Evolutionary conservation across 2,329 filamentous ascomycete species (phyloP).

Genomic region (Colletotrichum sp.): DNA sequence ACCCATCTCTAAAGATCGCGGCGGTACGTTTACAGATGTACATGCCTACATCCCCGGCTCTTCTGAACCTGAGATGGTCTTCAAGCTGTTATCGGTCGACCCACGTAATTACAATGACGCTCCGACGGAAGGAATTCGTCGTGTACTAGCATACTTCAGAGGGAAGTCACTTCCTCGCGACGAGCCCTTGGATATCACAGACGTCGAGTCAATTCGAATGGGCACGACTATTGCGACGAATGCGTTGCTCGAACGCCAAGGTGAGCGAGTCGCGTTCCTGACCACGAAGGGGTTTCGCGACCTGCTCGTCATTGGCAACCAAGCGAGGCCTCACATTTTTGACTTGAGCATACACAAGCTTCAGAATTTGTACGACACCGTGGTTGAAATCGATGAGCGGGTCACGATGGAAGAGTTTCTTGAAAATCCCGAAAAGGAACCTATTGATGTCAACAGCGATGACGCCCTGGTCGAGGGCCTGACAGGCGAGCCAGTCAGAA

Average conservation of each 20-base stretch:
- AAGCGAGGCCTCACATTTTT: slow-evolving; percentile 74
- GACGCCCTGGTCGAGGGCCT: slow-evolving; percentile 63
- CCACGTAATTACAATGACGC: slow-evolving; percentile 74
- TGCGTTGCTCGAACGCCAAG: slow-evolving; percentile 74
- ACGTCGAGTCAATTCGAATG: slow-evolving; percentile 68
- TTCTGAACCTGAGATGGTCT: slow-evolving; percentile 67
- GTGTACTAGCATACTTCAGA: slow-evolving; percentile 67
- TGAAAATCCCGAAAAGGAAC: slow-evolving; percentile 56
- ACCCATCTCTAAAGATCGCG: slow-evolving; percentile 54
- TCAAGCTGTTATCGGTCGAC: slow-evolving; percentile 79
- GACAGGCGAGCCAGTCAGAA: slow-evolving; percentile 69
- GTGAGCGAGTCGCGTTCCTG: slow-evolving; percentile 72
- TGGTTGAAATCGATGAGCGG: slow-evolving; percentile 74
- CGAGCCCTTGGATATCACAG: slow-evolving; percentile 34
- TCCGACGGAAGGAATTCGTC: slow-evolving; percentile 74
- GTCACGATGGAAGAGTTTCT: slow-evolving; percentile 78
- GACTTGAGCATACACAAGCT: slow-evolving; percentile 72
- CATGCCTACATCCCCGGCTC: slow-evolving; percentile 65
- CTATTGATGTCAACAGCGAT: slow-evolving; percentile 27
- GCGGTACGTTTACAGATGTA: slow-evolving; percentile 77
- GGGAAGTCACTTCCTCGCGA: slow-evolving; percentile 57
- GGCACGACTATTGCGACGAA: slow-evolving; percentile 80
- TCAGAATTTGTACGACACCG: slow-evolving; percentile 69
- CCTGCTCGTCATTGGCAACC: slow-evolving; percentile 74
- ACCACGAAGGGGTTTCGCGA: slow-evolving; percentile 75